Base-by-base conservation (phyloP, 1,284 basidiomycete species). In the Trametes sp. region DNA sequence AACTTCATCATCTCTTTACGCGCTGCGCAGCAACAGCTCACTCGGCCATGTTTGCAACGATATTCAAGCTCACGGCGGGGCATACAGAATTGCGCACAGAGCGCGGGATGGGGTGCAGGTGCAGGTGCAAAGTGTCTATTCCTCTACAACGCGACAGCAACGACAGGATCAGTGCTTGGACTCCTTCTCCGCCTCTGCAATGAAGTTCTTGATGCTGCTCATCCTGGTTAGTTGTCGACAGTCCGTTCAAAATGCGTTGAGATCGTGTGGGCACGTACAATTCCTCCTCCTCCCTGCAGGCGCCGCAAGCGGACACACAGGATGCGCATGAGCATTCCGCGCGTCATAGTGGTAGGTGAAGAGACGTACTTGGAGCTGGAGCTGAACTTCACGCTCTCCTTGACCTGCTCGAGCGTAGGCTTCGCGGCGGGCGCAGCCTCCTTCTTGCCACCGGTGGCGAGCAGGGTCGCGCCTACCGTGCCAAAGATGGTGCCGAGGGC, bases 141-240 rank as follows among this genome's bases (percentile, higher is more conserved):
- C 55, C 54, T 29, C 67, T 64, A 66, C 44, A 58, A 54, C 58
- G 54, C 57, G 57, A 65, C 59, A 63, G 59, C 46, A 57, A 57
- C 19, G 50, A 54, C 50, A 55, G 16, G 36, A 54, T 66, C 59
- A 66, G 67, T 69, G 67, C 57, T 74, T 74, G 57, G 74, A 69
- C 73, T 85, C 88, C 78, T 90, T 91, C 81, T 93, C 91, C 53
- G 91, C 91, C 72, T 92, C 90, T 61, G 83, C 87, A 66, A 93
- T 83, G 74, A 91, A 93, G 57, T 87, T 86, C 76, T 83, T 82
- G 79, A 93, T 92, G 75, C 90, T 93, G 80, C 81, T 71, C 66
- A 81, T 74, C 80, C 80, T 84, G 70, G 74, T 78, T 72, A 77
- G 78, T 79, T 73, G 74, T 70, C 70, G 69, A 75, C 71, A 74